Evolutionary conservation across 2,329 filamentous ascomycete genomes (phyloP).

Genomic region (Bimuria novae-zelandiae): DNA sequence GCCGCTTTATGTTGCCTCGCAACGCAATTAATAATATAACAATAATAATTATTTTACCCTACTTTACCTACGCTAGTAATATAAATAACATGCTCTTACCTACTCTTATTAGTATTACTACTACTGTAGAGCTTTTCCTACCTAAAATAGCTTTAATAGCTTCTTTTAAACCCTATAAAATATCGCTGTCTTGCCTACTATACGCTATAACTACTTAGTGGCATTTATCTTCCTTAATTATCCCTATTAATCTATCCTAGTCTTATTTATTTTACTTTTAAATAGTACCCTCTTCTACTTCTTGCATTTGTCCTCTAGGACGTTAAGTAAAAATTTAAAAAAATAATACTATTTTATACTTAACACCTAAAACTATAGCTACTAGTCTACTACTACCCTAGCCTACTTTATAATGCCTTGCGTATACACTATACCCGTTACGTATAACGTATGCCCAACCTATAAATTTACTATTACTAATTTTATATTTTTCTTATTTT

Average conservation of each 20-base stretch:
- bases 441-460: too few species aligned
- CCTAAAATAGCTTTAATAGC: conserved; percentile 25
- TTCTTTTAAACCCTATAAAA: conserved; percentile 21
- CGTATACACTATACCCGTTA: too few species aligned
- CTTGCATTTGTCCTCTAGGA: conserved; percentile 11
- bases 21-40: not conserved
- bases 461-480: too few species aligned
- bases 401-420: too few species aligned
- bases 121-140: conserved; percentile 21
- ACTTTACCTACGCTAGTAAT: too few species aligned
- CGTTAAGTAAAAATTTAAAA: not conserved
- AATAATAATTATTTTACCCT: not conserved
- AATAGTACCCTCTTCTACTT: too few species aligned
- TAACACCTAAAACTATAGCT: conserved; percentile 14
- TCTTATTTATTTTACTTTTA: too few species aligned
- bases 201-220: conserved; percentile 13
- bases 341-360: conserved; percentile 25
- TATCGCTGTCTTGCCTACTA: conserved; percentile 16
- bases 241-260: too few species aligned
- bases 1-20: not conserved
- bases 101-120: conserved; percentile 28
- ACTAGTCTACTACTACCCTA: conserved; percentile 15
- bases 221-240: too few species aligned
- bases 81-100: too few species aligned
- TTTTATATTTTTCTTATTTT: conserved; percentile 11